Evolutionary conservation across 139 green algal genomes (phyloP).

Genomic region (Closterium sp.): DNA sequence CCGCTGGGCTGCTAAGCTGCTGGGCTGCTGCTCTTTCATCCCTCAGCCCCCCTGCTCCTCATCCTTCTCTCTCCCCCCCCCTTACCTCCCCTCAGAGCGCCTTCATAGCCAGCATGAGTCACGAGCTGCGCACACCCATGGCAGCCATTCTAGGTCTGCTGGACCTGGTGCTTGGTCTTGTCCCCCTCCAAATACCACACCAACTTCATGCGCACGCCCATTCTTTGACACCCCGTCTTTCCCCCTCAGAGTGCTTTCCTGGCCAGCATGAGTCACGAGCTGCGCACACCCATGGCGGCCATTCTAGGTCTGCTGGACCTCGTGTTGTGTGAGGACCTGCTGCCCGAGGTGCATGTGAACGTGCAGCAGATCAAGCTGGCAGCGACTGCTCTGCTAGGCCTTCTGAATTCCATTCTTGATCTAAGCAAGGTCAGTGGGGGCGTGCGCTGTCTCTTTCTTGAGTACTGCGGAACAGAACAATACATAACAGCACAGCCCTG

Average conservation of each 20-base stretch:
- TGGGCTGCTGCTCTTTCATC: too few species aligned
- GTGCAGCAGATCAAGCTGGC: slow-evolving; percentile 21
- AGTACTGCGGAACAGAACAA: too few species aligned
- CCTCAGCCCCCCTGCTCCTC: too few species aligned
- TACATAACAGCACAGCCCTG: too few species aligned
- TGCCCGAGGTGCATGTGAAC: slow-evolving; percentile 15
- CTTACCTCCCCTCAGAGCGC: not conserved
- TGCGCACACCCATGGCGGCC: slow-evolving; percentile 20
- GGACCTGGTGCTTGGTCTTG: not conserved
- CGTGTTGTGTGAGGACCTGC: slow-evolving; percentile 6
- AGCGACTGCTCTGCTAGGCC: not conserved
- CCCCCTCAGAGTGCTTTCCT: slow-evolving; percentile 9
- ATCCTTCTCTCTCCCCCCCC: too few species aligned
- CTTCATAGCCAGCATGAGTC: slow-evolving; percentile 12
- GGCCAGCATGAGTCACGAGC: slow-evolving; percentile 18
- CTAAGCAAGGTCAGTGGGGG: slow-evolving; percentile 17
- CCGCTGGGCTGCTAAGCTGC: too few species aligned
- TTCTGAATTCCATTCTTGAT: slow-evolving; percentile 17
- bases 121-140: slow-evolving; percentile 28
- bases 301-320: slow-evolving; percentile 27
- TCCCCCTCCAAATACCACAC: too few species aligned
- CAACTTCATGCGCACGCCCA: too few species aligned
- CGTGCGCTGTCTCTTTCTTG: too few species aligned
- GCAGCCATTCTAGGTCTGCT: slow-evolving; percentile 22
- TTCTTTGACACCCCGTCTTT: not conserved